phyloP scores from a whole-genome alignment of 495 filamentous ascomycete genomes.

The Chaetomidium leptoderma region DNA sequence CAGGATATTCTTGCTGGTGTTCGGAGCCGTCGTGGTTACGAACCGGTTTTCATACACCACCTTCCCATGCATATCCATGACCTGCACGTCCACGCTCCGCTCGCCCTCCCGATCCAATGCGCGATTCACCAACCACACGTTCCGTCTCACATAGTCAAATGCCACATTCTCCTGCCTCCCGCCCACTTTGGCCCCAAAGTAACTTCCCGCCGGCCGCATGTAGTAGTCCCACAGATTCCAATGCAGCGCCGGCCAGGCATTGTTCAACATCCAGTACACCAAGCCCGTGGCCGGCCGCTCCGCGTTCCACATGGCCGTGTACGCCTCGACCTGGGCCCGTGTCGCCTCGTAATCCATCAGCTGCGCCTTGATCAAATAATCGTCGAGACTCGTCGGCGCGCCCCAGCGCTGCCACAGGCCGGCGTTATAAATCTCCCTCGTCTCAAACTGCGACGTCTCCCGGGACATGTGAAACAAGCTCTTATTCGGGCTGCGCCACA shows the following conservation, averaged over 20 bases:
- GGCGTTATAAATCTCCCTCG: conserved; percentile 54
- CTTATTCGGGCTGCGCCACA: conserved; percentile 54
- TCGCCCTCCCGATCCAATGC: conserved; percentile 40
- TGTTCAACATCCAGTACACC: conserved; percentile 68
- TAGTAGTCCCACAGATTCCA: conserved; percentile 68
- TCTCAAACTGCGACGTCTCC: conserved; percentile 49
- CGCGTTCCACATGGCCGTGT: conserved; percentile 48
- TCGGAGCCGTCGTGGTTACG: conserved; percentile 32
- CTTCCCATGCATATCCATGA: conserved; percentile 48
- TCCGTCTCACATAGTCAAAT: conserved; percentile 47
- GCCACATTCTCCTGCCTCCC: conserved; percentile 44
- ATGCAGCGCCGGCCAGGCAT: conserved; percentile 61
- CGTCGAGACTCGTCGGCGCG: conserved; percentile 46
- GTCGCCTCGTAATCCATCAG: conserved; percentile 52
- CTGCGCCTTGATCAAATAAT: conserved; percentile 47
- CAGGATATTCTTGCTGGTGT: conserved; percentile 34
- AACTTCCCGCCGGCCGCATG: conserved; percentile 52
- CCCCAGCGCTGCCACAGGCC: conserved; percentile 54
- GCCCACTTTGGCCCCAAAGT: conserved; percentile 56
- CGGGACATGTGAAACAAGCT: conserved; percentile 58
- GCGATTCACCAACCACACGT: conserved; percentile 55
- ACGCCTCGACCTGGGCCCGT: conserved; percentile 56
- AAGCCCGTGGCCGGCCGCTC: conserved; percentile 54
- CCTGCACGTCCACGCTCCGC: conserved; percentile 45
- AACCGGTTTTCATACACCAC: conserved; percentile 31